Base-by-base conservation (phyloP, 768 basidiomycete genomes). In the Hemileccinum impolitum region DNA sequence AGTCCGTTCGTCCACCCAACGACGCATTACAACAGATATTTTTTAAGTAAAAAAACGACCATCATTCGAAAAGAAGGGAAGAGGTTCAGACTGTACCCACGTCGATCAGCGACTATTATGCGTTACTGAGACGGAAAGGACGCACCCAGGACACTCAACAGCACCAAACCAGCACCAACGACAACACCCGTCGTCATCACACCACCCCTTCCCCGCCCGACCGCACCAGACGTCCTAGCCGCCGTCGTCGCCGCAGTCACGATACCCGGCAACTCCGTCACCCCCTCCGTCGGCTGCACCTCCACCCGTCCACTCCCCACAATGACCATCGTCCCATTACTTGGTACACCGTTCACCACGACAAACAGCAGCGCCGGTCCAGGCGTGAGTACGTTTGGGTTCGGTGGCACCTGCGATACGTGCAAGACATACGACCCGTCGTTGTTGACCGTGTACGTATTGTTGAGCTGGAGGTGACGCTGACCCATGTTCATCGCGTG, bases 401-500 rank as follows among this genome's bases (percentile, higher is more conserved):
- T 92, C 0, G 91, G 87, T 0, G 90, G 91, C 8, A 82, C 75
- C 63, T 94, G 94, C 1, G 86, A 70, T 39, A 90, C 87, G 66
- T 94, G 85, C 3, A 96, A 70, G 9, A 77, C 79, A 55, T 90
- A 84, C 15, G 84, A 81, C 17, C 88, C 86, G 54, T 93, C 82
- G n/a, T 61, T 65, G 63, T 89, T 81, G 48, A 92, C 87, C 0
- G 82, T 87, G 72, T 85, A 95, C 0, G 93, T 88, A 60, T 79
- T 87, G 66, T 94, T 85, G 46, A 96, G 80, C 70, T 94, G 83
- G 49, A 94, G 59, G 47, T 75, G 77, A 4, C 93, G 78, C 67
- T 92, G 89, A 0, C 87, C 87, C 86, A 90, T 90, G 71, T 88
- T 90, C 87, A 90, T 88, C 31, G 79, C 87, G 58, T 90, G 88